These are phyloP conservation scores for Ceratocystis cacaofunesta DNA, from an alignment of 2,329 filamentous ascomycete genomes.

Conservation along the genomic window DNA sequence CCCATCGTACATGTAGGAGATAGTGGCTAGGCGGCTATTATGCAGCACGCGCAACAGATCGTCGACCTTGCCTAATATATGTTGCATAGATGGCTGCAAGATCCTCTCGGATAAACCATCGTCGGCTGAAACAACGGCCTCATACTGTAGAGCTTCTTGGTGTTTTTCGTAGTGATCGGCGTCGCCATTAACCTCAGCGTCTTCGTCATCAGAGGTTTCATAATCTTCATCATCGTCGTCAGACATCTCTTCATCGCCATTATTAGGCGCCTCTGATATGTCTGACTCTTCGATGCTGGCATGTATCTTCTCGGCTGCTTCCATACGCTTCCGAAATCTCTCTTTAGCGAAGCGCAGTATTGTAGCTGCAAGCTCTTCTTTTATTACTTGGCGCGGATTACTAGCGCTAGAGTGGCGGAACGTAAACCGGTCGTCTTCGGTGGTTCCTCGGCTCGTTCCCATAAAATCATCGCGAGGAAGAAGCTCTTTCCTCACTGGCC, in stretches of 20 bases:
- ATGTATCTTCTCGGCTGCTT: slow-evolving; percentile 5
- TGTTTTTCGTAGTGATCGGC: neutral
- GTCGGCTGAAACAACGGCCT: slow-evolving; percentile 49
- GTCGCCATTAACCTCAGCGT: neutral
- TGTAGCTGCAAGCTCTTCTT: slow-evolving; percentile 11
- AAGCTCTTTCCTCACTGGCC: slow-evolving; percentile 52
- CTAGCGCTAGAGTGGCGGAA: neutral
- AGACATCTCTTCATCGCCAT: slow-evolving; percentile 3
- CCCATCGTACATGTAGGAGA: slow-evolving; percentile 1
- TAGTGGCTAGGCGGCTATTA: slow-evolving; percentile 37
- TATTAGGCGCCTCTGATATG: neutral
- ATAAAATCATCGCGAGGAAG: slow-evolving; percentile 34
- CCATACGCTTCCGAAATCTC: neutral
- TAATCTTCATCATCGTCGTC: neutral
- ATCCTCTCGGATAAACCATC: slow-evolving; percentile 52
- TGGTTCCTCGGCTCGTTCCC: neutral
- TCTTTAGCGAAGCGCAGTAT: slow-evolving; percentile 10
- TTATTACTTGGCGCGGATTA: slow-evolving; percentile 2
- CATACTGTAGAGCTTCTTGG: slow-evolving; percentile 22
- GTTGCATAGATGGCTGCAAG: slow-evolving; percentile 53
- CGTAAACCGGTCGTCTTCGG: neutral
- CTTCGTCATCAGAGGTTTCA: neutral
- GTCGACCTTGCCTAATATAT: slow-evolving; percentile 57
- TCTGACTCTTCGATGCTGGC: slow-evolving; percentile 12
- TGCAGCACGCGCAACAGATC: slow-evolving; percentile 55